phyloP scores from a whole-genome alignment of 495 filamentous ascomycete species.

The Penicillium herquei region DNA sequence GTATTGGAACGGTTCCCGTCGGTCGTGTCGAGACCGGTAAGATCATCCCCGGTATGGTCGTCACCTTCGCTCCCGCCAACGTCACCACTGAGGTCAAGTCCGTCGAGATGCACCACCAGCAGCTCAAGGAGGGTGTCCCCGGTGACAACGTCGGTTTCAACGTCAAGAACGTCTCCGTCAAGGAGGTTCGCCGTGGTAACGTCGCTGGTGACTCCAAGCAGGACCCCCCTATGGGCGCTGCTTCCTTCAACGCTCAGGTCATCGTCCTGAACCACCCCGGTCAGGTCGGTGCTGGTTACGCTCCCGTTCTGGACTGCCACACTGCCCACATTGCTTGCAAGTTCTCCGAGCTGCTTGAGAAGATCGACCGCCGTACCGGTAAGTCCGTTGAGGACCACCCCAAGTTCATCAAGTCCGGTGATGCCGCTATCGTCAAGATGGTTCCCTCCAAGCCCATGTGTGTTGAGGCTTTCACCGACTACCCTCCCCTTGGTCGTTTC shows the following conservation, averaged over 20 bases:
- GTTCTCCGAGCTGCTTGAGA: conserved; percentile 97
- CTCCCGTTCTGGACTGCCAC: conserved; percentile 98
- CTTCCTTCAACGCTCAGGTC: conserved; percentile 98
- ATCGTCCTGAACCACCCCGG: conserved; percentile 99
- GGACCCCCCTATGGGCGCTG: conserved; percentile 85
- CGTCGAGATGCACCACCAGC: conserved; percentile 99
- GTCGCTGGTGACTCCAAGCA: conserved; percentile 99
- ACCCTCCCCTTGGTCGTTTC: conserved; percentile 98
- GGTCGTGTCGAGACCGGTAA: conserved; percentile 99
- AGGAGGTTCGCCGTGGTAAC: conserved; percentile 99
- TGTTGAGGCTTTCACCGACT: conserved; percentile 99
- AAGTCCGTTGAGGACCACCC: conserved; percentile 88
- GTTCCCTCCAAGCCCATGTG: conserved; percentile 99
- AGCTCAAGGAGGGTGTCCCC: conserved; percentile 91
- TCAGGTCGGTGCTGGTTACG: conserved; percentile 98
- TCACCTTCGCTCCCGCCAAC: conserved; percentile 82
- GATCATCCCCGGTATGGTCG: conserved; percentile 97
- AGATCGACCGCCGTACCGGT: conserved; percentile 99
- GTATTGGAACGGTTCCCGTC: conserved; percentile 99
- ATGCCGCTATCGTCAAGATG: conserved; percentile 99
- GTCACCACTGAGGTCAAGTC: conserved; percentile 99
- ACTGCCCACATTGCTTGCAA: conserved; percentile 99
- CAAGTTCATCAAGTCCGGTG: conserved; percentile 99
- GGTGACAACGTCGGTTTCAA: conserved; percentile 99
- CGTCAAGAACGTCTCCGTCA: conserved; percentile 99